Percentiles rank a stretch among this genome's conserved stretches.
phyloP scores from a whole-genome alignment of 495 filamentous ascomycete genomes.

The Lasiosphaeria ovina region DNA sequence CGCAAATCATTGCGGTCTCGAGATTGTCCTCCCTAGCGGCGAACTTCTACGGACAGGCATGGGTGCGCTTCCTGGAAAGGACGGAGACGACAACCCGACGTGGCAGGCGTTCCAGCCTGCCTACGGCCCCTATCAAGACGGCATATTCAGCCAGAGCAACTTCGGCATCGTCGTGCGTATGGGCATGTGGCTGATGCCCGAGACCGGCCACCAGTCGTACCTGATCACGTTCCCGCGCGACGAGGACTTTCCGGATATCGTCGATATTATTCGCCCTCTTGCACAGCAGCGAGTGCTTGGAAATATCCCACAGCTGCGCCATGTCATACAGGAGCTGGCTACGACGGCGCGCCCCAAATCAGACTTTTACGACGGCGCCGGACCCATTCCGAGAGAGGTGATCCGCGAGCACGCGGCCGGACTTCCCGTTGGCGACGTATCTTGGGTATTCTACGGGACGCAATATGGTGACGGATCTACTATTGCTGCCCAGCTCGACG shows the following conservation, averaged over 20 bases:
- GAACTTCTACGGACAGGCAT: conserved; percentile 57
- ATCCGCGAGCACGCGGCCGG: conserved; percentile 28
- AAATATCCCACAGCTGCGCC: conserved; percentile 52
- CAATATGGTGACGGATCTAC: conserved; percentile 47
- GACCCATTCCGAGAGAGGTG: conserved; percentile 37
- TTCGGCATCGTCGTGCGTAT: conserved; percentile 58
- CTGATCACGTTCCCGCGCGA: conserved; percentile 50
- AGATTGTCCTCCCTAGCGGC: conserved; percentile 55
- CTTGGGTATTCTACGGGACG: conserved; percentile 55
- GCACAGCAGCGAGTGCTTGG: conserved; percentile 46
- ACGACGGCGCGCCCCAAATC: conserved; percentile 39
- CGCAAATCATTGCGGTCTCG: conserved; percentile 54
- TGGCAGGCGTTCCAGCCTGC: conserved; percentile 54
- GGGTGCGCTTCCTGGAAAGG: conserved; percentile 49
- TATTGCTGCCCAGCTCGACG: conserved; percentile 38
- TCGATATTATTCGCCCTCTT: conserved; percentile 55
- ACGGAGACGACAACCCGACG: conserved; percentile 35
- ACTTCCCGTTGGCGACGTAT: conserved; percentile 35
- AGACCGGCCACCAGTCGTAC: conserved; percentile 46
- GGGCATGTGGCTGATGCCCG: conserved; percentile 53
- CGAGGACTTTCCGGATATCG: conserved; percentile 47
- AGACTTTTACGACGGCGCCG: conserved; percentile 21
- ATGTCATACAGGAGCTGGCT: conserved; percentile 47
- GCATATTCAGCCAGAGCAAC: conserved; percentile 56
- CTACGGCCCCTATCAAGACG: conserved; percentile 55